Conservation (phyloP, 768 basidiomycete species). For the Nidularia pulvinata region DNA sequence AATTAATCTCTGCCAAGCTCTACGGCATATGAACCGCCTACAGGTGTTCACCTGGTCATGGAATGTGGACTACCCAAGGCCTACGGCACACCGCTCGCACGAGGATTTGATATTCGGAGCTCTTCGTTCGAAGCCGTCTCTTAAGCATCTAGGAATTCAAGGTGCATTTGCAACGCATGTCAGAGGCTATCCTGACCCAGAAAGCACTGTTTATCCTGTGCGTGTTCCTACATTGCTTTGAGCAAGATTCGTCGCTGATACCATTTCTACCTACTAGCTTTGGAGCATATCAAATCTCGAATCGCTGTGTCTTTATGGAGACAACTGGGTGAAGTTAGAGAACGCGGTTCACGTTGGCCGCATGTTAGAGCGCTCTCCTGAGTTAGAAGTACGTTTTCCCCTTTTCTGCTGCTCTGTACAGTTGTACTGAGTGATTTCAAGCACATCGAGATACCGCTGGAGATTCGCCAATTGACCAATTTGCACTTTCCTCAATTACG, state of each 20-base stretch:
- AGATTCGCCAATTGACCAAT: constrained; percentile 32
- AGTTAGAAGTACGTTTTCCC: constrained; percentile 18
- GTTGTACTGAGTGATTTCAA: constrained; percentile 9
- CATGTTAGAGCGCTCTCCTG: constrained; percentile 22
- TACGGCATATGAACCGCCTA: constrained; percentile 39
- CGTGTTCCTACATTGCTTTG: constrained; percentile 3
- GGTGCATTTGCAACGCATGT: constrained; percentile 39
- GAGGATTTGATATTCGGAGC: constrained; percentile 37
- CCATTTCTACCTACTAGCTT: no score
- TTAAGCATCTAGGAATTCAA: constrained; percentile 32
- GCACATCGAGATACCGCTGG: constrained; percentile 46
- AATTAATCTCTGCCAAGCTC: constrained; percentile 34
- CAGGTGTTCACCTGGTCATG: constrained; percentile 43
- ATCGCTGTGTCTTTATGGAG: constrained; percentile 21
- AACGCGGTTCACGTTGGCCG: constrained; percentile 16
- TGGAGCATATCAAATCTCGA: constrained; percentile 24
- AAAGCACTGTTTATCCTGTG: constrained; percentile 36
- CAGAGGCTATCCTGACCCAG: constrained; percentile 18
- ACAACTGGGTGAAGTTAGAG: constrained; percentile 21
- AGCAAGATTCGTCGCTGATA: no score
- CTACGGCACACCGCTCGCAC: constrained; percentile 27
- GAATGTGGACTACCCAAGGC: constrained; percentile 11
- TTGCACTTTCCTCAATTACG: constrained; percentile 39
- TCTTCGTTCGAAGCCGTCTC: constrained; percentile 18
- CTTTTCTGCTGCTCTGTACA: background rate